A percentile compares a stretch with the other conserved stretches of the same genome.
These are phyloP conservation scores for Knufia petricola DNA, from an alignment of 2,329 filamentous ascomycete species.

Conservation along the genomic window DNA sequence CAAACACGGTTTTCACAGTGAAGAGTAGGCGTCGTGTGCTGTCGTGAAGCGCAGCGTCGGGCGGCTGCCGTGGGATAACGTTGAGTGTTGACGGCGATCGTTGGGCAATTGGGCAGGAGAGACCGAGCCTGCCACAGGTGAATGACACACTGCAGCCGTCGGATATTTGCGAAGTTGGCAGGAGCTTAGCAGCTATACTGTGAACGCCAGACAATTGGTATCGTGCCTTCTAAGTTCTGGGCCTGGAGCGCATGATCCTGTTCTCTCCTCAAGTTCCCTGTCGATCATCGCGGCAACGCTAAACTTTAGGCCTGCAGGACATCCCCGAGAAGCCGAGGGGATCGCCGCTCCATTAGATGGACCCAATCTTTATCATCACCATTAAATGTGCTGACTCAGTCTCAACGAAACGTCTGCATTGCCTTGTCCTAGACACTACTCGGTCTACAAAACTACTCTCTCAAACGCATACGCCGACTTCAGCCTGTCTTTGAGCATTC, in stretches of 20 bases:
- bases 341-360: too few relatives aligned
- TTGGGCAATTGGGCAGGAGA: background rate
- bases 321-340: too few relatives aligned
- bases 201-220: background rate
- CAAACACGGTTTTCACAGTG: background rate
- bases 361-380: background rate
- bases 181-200: background rate
- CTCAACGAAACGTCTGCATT: too few relatives aligned
- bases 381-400: background rate
- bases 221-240: background rate
- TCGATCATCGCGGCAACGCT: conserved; percentile 1
- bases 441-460: conserved; percentile 33
- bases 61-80: background rate
- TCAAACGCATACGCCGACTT: conserved; percentile 78
- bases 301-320: too few relatives aligned
- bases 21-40: background rate
- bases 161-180: background rate
- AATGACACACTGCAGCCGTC: background rate
- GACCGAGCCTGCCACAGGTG: background rate
- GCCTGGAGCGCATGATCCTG: conserved; percentile 1
- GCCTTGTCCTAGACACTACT: background rate
- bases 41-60: background rate
- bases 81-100: background rate
- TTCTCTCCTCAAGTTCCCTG: background rate
- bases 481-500: conserved; percentile 66